Evolutionary conservation across 2,329 filamentous ascomycete genomes (phyloP), one percentile per base, ranked within the genome.

Genomic region (Plenodomus tracheiphilus): DNA sequence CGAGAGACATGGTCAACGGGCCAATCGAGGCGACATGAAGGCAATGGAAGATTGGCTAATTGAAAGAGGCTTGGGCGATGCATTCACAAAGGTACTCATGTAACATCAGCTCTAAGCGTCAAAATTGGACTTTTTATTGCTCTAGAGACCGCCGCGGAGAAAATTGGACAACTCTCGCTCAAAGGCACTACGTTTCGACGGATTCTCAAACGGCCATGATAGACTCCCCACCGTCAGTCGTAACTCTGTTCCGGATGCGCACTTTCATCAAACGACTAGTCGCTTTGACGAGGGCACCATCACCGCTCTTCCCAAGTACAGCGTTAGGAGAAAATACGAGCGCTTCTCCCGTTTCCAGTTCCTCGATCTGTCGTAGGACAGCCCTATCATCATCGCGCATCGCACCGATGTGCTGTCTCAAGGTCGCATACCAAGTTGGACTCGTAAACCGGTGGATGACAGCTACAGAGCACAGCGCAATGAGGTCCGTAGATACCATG

Each of bases 391-490:
- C 18, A 7, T 46, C 18, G 9, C 35, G 47, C 4, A 53, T 45
- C 79, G 46, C 81, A 25, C 46, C 55, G 1, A 87, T 68, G 62
- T 78, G 75, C 13, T 59, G 57, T 22, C 63, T 61, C 36, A 83
- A 69, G 0, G 75, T 74, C 0, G 64, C 61, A 21, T 84, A 77
- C 87, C 86, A 89, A 1, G 79, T 78, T 0, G 86, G 86, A 0
- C 81, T 85, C 0, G 78, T 84, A 67, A 92, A 92, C 0, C 85
- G 79, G 62, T 92, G 88, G 0, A 91, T 83, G 15, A 91, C 77
- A 0, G 84, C 87, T n/a, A 88, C 74, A 1, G 83, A 85, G 66
- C 85, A 91, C 0, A 93, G 75, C 44, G 90, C 87, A 0, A 93
- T 77, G 0, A 94, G 77, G 15, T 79, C 78, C 0, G 84, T 82